phyloP scores from a whole-genome alignment of 1,139 yeast genomes.

The Suhomyces ambrosiae region DNA sequence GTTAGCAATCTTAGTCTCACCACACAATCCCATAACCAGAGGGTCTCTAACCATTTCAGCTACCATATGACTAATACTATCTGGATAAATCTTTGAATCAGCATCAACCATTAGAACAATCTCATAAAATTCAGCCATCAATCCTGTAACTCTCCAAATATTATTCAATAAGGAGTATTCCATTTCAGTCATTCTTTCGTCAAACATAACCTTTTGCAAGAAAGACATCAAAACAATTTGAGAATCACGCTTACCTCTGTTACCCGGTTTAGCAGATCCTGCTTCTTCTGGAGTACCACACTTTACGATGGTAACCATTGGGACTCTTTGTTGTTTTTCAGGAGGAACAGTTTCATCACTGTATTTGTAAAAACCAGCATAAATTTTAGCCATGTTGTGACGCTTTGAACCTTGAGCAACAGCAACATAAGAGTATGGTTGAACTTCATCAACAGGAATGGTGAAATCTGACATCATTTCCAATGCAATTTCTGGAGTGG shows the following conservation, averaged over 20 bases:
- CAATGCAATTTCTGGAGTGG: conserved; percentile 88
- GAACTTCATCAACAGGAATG: conserved; percentile 69
- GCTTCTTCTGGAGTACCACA: conserved; percentile 92
- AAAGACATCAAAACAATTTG: conserved; percentile 93
- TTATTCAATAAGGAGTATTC: conserved; percentile 80
- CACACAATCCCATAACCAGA: conserved; percentile 91
- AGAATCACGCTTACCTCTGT: conserved; percentile 97
- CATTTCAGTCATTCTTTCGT: conserved; percentile 94
- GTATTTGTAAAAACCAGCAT: conserved; percentile 87
- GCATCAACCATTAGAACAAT: conserved; percentile 94
- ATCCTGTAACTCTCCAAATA: conserved; percentile 86
- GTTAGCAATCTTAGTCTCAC: conserved; percentile 93
- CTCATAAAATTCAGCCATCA: conserved; percentile 87
- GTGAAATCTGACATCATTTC: conserved; percentile 87
- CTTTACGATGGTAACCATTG: conserved; percentile 79
- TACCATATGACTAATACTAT: conserved; percentile 87
- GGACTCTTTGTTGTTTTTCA: conserved; percentile 87
- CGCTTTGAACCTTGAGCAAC: conserved; percentile 92
- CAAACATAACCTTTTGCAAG: conserved; percentile 86
- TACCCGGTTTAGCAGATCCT: conserved; percentile 85
- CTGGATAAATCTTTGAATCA: conserved; percentile 90
- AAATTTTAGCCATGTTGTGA: conserved; percentile 96
- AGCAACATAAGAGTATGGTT: conserved; percentile 85
- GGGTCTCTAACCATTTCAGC: conserved; percentile 94
- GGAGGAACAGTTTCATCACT: conserved; percentile 71